These are phyloP conservation scores for Calendula officinalis DNA, from an alignment of 129 eudicot species.

Conservation along the genomic window DNA sequence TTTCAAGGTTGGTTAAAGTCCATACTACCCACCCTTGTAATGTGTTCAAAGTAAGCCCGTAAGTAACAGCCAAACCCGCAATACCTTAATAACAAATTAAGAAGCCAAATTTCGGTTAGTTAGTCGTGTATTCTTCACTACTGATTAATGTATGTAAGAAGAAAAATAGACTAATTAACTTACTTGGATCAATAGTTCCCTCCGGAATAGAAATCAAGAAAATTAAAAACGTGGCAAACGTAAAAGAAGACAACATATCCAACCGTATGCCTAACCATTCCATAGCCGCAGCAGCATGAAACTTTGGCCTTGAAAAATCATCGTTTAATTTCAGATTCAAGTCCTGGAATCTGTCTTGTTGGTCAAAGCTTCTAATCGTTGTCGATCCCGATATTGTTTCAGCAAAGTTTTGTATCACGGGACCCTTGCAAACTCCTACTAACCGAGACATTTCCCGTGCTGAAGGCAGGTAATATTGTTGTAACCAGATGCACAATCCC, in stretches of 20 bases:
- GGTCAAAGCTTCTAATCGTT: slow-evolving; percentile 39
- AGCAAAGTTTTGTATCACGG: slow-evolving; percentile 32
- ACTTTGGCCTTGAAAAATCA: slow-evolving; percentile 37
- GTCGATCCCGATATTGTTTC: slow-evolving; percentile 35
- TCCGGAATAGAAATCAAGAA: slow-evolving; percentile 40
- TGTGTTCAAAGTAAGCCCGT: slow-evolving; percentile 41
- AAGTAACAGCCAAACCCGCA: slow-evolving; percentile 41
- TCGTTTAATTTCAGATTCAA: slow-evolving; percentile 32
- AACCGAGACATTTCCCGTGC: slow-evolving; percentile 39
- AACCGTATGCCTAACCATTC: slow-evolving; percentile 43
- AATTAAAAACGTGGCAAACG: slow-evolving; percentile 30
- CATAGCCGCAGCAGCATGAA: slow-evolving; percentile 39
- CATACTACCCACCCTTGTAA: slow-evolving; percentile 31
- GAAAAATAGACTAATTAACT: neutral
- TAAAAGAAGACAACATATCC: slow-evolving; percentile 34
- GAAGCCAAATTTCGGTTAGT: neutral
- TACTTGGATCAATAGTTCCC: slow-evolving; percentile 47
- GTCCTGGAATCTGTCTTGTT: slow-evolving; percentile 33
- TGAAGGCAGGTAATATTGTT: slow-evolving; percentile 45
- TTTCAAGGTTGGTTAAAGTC: slow-evolving; percentile 37
- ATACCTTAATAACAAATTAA: slow-evolving; percentile 12
- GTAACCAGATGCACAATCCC: slow-evolving; percentile 37
- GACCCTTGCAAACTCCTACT: slow-evolving; percentile 30
- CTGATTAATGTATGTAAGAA: neutral
- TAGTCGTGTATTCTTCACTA: neutral